Percentiles rank a stretch among this genome's conserved stretches.
Evolutionary conservation across 2,329 filamentous ascomycete genomes (phyloP).

Genomic region (Neurospora crassa): DNA sequence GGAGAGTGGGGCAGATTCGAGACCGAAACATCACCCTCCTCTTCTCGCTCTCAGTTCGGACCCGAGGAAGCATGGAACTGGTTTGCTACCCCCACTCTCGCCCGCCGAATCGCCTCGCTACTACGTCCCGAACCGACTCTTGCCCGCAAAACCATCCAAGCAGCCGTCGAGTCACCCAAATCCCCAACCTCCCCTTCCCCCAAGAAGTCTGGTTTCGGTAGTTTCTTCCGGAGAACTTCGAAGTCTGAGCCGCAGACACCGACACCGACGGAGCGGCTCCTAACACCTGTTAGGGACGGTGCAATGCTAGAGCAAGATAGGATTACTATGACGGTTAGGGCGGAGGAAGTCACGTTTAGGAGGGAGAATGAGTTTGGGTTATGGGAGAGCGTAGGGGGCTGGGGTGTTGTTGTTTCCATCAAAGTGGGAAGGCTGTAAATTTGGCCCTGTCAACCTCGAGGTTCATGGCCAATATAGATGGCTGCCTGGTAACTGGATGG

Average conservation of each 20-base stretch:
- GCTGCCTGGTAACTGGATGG: background rate
- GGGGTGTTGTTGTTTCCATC: constrained; percentile 37
- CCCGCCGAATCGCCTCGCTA: background rate
- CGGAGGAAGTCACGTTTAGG: constrained; percentile 42
- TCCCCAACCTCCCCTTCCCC: background rate
- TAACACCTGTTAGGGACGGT: background rate
- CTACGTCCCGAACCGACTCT: background rate
- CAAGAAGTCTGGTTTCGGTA: background rate
- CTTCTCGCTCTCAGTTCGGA: background rate
- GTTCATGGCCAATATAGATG: background rate
- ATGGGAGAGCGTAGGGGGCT: constrained; percentile 41
- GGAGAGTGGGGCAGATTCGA: constrained; percentile 36
- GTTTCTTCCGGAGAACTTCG: background rate
- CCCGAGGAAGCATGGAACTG: background rate
- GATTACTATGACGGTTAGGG: constrained; percentile 31
- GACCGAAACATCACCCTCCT: constrained; percentile 13
- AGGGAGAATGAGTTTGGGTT: constrained; percentile 41
- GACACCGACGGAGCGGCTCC: background rate
- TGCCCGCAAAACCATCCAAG: background rate
- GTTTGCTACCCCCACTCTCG: background rate
- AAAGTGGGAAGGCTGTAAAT: constrained; percentile 3
- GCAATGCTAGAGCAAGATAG: constrained; percentile 10
- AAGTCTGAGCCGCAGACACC: background rate
- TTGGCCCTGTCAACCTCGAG: background rate
- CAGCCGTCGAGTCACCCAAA: background rate